These are phyloP conservation scores for Lichtheimia ornata DNA, from an alignment of 371 early-diverging fungal genomes.

Conservation along the genomic window DNA sequence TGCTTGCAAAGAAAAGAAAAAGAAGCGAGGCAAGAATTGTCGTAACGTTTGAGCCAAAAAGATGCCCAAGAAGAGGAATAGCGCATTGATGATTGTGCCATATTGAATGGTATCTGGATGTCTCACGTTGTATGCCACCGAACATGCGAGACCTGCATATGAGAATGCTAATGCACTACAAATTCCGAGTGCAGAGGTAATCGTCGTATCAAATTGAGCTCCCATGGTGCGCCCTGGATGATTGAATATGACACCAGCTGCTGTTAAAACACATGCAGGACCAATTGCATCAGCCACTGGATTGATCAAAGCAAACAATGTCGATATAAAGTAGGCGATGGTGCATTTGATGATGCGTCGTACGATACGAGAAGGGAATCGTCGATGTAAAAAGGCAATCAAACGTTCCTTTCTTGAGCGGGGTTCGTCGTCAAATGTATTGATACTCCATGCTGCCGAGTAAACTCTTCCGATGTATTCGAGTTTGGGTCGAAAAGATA, in stretches of 20 bases:
- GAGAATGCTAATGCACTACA: conserved; percentile 32
- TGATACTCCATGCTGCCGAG: conserved; percentile 9
- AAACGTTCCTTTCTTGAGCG: conserved; percentile 12
- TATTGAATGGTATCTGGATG: conserved; percentile 14
- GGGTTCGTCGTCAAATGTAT: conserved; percentile 12
- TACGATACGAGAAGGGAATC: conserved; percentile 53
- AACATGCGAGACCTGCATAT: conserved; percentile 29
- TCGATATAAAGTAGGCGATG: conserved; percentile 48
- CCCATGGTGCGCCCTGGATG: conserved; percentile 54
- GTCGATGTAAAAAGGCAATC: conserved; percentile 26
- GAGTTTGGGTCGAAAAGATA: conserved; percentile 19
- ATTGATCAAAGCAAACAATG: conserved; percentile 43
- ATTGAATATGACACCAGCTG: conserved; percentile 41
- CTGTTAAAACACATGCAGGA: conserved; percentile 40
- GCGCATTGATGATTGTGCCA: conserved; percentile 18
- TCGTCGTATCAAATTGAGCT: conserved; percentile 43
- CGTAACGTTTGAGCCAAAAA: conserved; percentile 27
- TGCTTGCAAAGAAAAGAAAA: conserved; percentile 32
- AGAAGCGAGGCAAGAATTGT: conserved; percentile 23
- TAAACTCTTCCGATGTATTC: conserved; percentile 20
- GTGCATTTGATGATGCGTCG: conserved; percentile 58
- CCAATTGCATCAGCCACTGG: conserved; percentile 39
- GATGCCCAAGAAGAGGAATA: conserved; percentile 22
- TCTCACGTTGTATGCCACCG: conserved; percentile 28
- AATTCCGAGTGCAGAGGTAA: conserved; percentile 40